Percentiles rank a stretch among this genome's conserved stretches.
phyloP scores from a whole-genome alignment of 2,329 filamentous ascomycete genomes.

The Truncatella angustata region DNA sequence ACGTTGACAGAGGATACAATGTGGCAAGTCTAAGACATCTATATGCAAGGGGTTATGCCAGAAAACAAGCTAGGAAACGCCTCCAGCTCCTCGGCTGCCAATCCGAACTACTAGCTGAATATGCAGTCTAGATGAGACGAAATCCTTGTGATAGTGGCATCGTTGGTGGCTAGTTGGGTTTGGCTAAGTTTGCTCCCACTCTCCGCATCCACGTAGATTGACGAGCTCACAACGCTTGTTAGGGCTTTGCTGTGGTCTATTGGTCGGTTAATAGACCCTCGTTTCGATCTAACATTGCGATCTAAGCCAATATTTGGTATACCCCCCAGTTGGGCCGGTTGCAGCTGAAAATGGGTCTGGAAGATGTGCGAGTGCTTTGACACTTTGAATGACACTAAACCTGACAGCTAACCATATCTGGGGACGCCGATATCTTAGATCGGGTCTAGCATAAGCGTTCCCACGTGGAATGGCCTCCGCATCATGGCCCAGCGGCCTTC shows the following conservation, averaged over 20 bases:
- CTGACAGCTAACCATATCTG: background rate
- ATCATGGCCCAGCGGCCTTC: no score
- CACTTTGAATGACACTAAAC: background rate
- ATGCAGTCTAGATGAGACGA: constrained; percentile 6
- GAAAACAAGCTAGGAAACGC: background rate
- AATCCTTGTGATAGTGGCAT: background rate
- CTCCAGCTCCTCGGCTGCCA: background rate
- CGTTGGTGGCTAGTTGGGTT: background rate
- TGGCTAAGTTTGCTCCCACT: background rate
- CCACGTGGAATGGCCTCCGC: background rate
- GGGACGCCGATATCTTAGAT: background rate
- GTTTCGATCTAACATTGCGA: background rate
- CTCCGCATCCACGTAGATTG: background rate
- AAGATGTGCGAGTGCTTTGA: background rate
- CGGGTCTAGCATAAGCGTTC: background rate
- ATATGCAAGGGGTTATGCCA: background rate
- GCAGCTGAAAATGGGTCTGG: background rate
- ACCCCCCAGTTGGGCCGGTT: background rate
- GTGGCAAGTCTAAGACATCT: background rate
- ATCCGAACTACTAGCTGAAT: background rate
- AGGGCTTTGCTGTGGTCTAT: background rate
- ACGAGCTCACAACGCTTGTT: background rate
- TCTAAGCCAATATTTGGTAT: background rate
- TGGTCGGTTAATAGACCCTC: background rate
- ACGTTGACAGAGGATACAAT: background rate